Base-by-base conservation (phyloP, 1,284 basidiomycete species). In the Microbotryomycetes sp. region DNA sequence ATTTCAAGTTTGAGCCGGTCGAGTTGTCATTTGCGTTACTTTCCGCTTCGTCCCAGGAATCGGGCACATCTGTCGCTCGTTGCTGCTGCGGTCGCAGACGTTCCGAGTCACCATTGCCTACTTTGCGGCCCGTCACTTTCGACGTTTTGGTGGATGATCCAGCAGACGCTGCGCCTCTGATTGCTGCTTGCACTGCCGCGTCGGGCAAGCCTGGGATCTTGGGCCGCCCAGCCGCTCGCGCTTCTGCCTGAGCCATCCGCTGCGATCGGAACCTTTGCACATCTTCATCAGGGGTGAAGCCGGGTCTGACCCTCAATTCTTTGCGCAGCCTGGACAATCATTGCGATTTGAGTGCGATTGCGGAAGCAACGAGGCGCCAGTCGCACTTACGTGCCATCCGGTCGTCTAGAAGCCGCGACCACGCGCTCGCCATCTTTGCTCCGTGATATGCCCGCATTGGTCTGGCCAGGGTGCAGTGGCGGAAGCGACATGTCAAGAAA, bases 231-330 rank as follows among this genome's bases (percentile, higher is more conserved):
- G 87, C 30, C 5, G 55, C 51, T n/a, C 54, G 53, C 24, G 75
- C 5, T 78, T 91, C 88, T 75, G 84, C 81, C 70, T 86, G 83
- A 52, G 81, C 78, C 74, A 90, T 87, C 41, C 84, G 83, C 50
- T 84, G 81, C 24, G 87, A 83, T 51, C 90, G 83, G 76, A 93
- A 97, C 45, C 85, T 84, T 31, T 81, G 80, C 15, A 96, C 82
- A 77, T 97, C 93, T 75, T 97, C 93, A 74, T 91, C 89, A 0
- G 93, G 93, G 1, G 91, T 94, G 76, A 86, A 97, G 1, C 93
- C 93, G 0, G 91, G 91, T 31, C 91, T 82, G 67, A 97, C 86
- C 78, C 87, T 93, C 64, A 88, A 79, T 75, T 96, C 84, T 76
- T 93, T 96, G 60, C 93, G 86, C 24, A 90, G 76, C 51, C 92